These are phyloP conservation scores for Reutealis trisperma DNA, from an alignment of 345 rosid species.

Conservation along the genomic window DNA sequence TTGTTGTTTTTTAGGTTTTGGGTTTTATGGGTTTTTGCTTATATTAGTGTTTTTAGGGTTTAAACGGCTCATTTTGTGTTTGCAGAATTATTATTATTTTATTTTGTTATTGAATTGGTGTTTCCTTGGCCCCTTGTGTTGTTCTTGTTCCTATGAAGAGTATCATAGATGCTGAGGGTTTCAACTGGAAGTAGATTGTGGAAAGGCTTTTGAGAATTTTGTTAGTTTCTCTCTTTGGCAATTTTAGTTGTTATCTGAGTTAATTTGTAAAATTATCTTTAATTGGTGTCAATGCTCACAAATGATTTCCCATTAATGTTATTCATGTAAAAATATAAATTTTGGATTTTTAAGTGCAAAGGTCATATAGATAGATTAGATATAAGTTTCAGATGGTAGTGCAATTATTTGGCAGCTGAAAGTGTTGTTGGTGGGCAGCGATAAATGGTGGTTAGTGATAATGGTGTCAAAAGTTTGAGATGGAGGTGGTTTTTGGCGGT, in stretches of 20 bases:
- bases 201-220: not conserved
- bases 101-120: not conserved
- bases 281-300: not conserved
- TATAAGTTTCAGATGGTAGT: not conserved
- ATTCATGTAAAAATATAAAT: not conserved
- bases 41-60: not conserved
- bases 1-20: not conserved
- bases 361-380: not conserved
- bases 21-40: not conserved
- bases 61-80: not conserved
- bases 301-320: not conserved
- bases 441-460: too few relatives aligned
- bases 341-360: not conserved
- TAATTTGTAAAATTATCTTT: too few relatives aligned
- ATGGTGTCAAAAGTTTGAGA: too few relatives aligned
- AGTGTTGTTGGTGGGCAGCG: not conserved
- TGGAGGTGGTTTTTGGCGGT: too few relatives aligned
- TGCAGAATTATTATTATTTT: not conserved
- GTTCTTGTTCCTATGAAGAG: not conserved
- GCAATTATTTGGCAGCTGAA: not conserved
- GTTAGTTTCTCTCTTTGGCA: not conserved
- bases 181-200: not conserved
- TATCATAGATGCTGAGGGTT: slow-evolving; percentile 1
- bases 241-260: not conserved
- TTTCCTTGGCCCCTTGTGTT: not conserved